phyloP scores from a whole-genome alignment of 345 rosid species.

The Limnanthes douglasii region DNA sequence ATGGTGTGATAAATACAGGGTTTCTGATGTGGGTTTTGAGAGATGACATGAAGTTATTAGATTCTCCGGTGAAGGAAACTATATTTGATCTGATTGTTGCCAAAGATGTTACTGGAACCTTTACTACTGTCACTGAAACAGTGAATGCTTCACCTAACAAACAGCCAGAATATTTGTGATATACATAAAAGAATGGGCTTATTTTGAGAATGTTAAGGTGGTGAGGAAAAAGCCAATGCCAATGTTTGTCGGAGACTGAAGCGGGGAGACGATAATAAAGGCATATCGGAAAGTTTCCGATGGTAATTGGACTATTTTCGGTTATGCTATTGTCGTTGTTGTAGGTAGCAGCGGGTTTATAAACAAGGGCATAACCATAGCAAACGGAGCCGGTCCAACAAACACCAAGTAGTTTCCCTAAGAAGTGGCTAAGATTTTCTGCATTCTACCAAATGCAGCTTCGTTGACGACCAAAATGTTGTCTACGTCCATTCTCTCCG shows the following conservation, averaged over 20 bases:
- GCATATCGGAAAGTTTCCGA: conserved; percentile 54
- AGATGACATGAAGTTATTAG: conserved; percentile 29
- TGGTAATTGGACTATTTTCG: conserved; percentile 90
- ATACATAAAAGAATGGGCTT: conserved; percentile 41
- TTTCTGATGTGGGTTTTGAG: conserved; percentile 46
- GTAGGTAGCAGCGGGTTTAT: conserved; percentile 77
- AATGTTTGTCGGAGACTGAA: conserved; percentile 62
- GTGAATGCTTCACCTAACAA: conserved; percentile 56
- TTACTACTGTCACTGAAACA: conserved; percentile 55
- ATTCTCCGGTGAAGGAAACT: conserved; percentile 16
- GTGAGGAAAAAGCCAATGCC: conserved; percentile 55
- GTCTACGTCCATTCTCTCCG: conserved; percentile 54
- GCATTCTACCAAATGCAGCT: conserved; percentile 52
- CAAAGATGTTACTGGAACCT: conserved; percentile 64
- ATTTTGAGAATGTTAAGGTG: conserved; percentile 53
- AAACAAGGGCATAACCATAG: conserved; percentile 49
- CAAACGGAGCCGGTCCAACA: conserved; percentile 67
- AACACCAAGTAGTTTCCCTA: conserved; percentile 73
- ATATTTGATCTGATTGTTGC: conserved; percentile 46
- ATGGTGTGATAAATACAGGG: conserved; percentile 18
- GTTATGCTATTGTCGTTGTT: conserved; percentile 91
- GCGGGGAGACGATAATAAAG: conserved; percentile 38
- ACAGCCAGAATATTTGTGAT: conserved; percentile 39
- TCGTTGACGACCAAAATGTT: conserved; percentile 57
- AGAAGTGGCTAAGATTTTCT: conserved; percentile 52